Percentiles rank a stretch among this genome's conserved stretches.
Evolutionary conservation across 208 protist species (phyloP).

Genomic region (Kentomonas sorsogonicus): DNA sequence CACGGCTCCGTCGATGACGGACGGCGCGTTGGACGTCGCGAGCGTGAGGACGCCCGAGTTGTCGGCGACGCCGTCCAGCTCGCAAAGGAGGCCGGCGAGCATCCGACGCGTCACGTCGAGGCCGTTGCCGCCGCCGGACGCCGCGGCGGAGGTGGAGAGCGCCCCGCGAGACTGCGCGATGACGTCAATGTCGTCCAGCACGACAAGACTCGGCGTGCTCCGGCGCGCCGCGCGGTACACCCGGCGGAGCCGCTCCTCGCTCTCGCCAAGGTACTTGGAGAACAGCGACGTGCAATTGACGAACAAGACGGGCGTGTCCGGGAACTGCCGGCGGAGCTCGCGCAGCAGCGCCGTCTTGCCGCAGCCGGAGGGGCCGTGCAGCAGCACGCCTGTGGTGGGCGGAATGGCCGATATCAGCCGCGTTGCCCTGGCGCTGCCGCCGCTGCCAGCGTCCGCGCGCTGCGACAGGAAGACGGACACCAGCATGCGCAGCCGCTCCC

Average conservation of each 20-base stretch:
- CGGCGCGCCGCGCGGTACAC: slow-evolving; percentile 64
- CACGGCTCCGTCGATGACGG: slow-evolving; percentile 92
- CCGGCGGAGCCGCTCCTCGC: slow-evolving; percentile 72
- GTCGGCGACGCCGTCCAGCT: slow-evolving; percentile 95
- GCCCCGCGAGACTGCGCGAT: slow-evolving; percentile 65
- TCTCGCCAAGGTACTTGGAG: slow-evolving; percentile 88
- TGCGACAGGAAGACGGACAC: slow-evolving; percentile 29
- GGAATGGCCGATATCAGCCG: slow-evolving; percentile 27
- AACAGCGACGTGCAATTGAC: slow-evolving; percentile 77
- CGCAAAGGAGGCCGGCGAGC: slow-evolving; percentile 94
- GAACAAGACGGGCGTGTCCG: slow-evolving; percentile 45
- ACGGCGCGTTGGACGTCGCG: slow-evolving; percentile 66
- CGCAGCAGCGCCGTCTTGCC: slow-evolving; percentile 69
- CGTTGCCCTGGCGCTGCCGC: slow-evolving; percentile 7
- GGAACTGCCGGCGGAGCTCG: slow-evolving; percentile 27
- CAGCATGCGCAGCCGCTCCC: slow-evolving; percentile 30
- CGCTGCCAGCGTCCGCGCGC: neutral
- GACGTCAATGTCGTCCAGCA: slow-evolving; percentile 83
- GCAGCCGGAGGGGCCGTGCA: slow-evolving; percentile 78
- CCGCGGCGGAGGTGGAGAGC: slow-evolving; percentile 17
- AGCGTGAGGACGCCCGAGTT: slow-evolving; percentile 90
- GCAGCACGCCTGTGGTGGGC: slow-evolving; percentile 67
- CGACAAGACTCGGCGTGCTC: slow-evolving; percentile 66
- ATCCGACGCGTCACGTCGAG: slow-evolving; percentile 79
- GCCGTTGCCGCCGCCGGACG: slow-evolving; percentile 11